phyloP scores from a whole-genome alignment of 805 yeast species.

The Schwanniomyces occidentalis region DNA sequence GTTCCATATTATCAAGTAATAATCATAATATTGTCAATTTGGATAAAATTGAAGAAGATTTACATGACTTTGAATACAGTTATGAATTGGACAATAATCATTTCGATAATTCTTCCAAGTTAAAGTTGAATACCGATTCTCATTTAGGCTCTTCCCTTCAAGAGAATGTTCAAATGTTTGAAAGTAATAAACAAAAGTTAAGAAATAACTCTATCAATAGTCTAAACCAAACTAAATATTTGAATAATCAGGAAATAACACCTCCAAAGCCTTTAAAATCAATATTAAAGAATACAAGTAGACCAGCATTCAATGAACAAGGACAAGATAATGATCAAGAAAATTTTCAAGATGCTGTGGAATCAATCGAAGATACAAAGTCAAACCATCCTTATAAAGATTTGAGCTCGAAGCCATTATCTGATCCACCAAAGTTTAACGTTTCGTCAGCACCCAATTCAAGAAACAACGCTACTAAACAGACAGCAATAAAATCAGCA shows the following conservation, averaged over 20 bases:
- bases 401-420: constrained; percentile 7
- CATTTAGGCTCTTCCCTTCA: constrained; percentile 8
- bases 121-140: neutral
- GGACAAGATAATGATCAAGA: constrained; percentile 7
- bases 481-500: constrained; percentile 1
- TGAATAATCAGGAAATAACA: constrained; percentile 8
- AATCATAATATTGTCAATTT: constrained; percentile 22
- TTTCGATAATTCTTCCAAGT: constrained; percentile 1
- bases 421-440: constrained; percentile 13
- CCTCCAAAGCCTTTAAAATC: constrained; percentile 33
- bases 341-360: constrained; percentile 10
- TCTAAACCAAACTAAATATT: neutral
- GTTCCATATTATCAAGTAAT: constrained; percentile 13
- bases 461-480: neutral
- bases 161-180: neutral
- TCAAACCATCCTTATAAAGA: constrained; percentile 20
- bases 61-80: constrained; percentile 43
- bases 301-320: too few relatives aligned
- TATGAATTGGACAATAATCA: constrained; percentile 32
- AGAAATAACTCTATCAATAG: neutral
- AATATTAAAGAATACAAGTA: constrained; percentile 34
- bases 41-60: constrained; percentile 43
- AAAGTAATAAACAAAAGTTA: neutral
- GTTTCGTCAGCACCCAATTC: constrained; percentile 8
- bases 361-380: neutral